Evolutionary conservation across 2,329 filamentous ascomycete species (phyloP).

Genomic region (Aspergillus sp.): DNA sequence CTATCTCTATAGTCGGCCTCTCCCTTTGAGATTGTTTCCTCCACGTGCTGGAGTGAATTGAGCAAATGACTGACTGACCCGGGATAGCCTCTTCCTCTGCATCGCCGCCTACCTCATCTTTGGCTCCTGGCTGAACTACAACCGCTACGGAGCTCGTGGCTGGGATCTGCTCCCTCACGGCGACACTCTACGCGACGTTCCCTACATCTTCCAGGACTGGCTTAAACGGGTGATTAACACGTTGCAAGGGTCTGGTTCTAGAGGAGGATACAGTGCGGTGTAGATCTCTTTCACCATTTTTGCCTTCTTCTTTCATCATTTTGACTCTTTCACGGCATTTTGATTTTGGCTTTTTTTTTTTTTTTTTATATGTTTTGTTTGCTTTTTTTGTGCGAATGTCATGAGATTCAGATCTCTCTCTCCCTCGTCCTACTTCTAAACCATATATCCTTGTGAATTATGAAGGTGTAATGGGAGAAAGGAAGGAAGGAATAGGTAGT

Average conservation of each 20-base stretch:
- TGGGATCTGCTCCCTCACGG: conserved; percentile 94
- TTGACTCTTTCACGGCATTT: neutral
- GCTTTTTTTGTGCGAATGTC: neutral
- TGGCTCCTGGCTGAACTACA: conserved; percentile 98
- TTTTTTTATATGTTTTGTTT: neutral
- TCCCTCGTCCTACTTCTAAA: no score
- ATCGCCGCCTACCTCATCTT: conserved; percentile 93
- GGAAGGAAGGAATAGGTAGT: no score
- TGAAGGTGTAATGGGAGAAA: no score
- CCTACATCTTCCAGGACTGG: conserved; percentile 91
- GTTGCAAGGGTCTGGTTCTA: conserved; percentile 76
- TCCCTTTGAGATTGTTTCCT: no score
- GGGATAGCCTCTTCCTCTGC: conserved; percentile 72
- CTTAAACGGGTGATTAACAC: conserved; percentile 75
- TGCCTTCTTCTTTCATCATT: neutral
- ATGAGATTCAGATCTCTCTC: no score
- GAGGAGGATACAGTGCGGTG: conserved; percentile 93
- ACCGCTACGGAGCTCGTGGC: conserved; percentile 87
- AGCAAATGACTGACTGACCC: neutral
- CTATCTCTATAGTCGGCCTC: neutral
- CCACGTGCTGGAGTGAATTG: neutral
- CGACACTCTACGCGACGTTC: conserved; percentile 87
- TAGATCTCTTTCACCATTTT: neutral
- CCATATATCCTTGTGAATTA: no score
- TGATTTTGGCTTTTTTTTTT: no score